Conservation (phyloP, 2,329 filamentous ascomycete species). For the Zarea fungicola region DNA sequence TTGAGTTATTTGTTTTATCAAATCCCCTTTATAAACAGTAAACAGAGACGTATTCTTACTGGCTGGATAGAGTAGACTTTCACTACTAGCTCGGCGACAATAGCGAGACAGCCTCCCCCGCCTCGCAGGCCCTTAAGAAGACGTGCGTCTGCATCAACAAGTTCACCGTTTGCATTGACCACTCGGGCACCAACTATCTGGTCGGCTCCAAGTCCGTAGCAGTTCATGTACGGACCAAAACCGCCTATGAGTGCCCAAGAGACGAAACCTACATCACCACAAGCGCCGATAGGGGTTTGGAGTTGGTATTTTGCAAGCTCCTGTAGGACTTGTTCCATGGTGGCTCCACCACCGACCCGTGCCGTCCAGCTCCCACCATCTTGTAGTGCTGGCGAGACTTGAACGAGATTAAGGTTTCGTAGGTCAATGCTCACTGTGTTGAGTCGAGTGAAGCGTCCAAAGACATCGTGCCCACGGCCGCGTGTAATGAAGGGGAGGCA, state of each 20-base stretch:
- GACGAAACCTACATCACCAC: constrained; percentile 26
- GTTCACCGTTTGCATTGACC: constrained; percentile 21
- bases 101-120: constrained; percentile 21
- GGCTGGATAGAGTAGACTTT: constrained; percentile 18
- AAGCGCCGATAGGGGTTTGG: constrained; percentile 12
- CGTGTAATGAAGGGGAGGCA: too few species aligned
- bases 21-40: too few species aligned
- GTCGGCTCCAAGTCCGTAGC: constrained; percentile 30
- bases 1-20: too few species aligned
- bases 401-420: too few species aligned
- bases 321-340: neutral
- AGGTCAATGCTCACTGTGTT: too few species aligned
- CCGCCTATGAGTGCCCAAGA: constrained; percentile 32
- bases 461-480: too few species aligned
- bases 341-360: too few species aligned
- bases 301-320: constrained; percentile 11
- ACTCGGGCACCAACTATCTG: constrained; percentile 29
- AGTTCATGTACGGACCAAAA: constrained; percentile 25
- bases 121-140: constrained; percentile 24
- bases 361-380: too few species aligned
- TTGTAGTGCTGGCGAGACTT: too few species aligned
- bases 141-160: constrained; percentile 23
- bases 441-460: too few species aligned
- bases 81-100: constrained; percentile 22
- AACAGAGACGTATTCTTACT: neutral